phyloP scores from a whole-genome alignment of 176 grass and related monocot species.

The Cocos nucifera region DNA sequence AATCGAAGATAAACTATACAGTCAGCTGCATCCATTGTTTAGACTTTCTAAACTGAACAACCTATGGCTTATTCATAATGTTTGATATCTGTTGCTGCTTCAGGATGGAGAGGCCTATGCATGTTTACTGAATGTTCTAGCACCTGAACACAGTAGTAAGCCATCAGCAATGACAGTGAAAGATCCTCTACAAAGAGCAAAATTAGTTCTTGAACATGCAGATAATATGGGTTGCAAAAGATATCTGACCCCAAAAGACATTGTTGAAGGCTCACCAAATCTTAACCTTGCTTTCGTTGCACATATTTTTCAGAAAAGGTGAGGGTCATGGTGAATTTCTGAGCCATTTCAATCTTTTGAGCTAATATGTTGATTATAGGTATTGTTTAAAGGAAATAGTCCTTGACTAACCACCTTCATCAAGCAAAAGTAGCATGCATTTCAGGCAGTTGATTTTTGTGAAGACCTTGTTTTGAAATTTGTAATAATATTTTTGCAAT shows the following conservation, averaged over 20 bases:
- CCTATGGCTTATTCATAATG: too few species aligned
- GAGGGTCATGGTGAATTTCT: slow-evolving; percentile 4
- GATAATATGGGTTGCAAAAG: slow-evolving; percentile 98
- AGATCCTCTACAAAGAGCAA: slow-evolving; percentile 82
- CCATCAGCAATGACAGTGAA: slow-evolving; percentile 63
- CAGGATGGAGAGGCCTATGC: slow-evolving; percentile 94
- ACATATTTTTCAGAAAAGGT: slow-evolving; percentile 99
- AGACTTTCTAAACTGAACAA: too few species aligned
- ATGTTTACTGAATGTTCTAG: slow-evolving; percentile 85
- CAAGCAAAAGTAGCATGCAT: too few species aligned
- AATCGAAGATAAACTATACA: too few species aligned
- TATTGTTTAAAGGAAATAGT: too few species aligned
- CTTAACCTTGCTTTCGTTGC: slow-evolving; percentile 97
- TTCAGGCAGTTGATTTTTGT: too few species aligned
- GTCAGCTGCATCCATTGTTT: too few species aligned
- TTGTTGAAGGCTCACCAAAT: slow-evolving; percentile 91
- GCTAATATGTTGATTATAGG: neutral
- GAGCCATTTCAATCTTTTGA: neutral
- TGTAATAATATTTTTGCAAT: too few species aligned
- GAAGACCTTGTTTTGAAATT: too few species aligned
- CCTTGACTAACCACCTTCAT: too few species aligned
- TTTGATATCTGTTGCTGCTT: neutral
- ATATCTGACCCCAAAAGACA: slow-evolving; percentile 92
- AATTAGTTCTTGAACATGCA: slow-evolving; percentile 86
- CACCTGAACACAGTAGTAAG: slow-evolving; percentile 67